Percentiles rank a stretch among this genome's conserved stretches.
Conservation (phyloP, 257 asterid genomes). For the Cordia subcordata region DNA sequence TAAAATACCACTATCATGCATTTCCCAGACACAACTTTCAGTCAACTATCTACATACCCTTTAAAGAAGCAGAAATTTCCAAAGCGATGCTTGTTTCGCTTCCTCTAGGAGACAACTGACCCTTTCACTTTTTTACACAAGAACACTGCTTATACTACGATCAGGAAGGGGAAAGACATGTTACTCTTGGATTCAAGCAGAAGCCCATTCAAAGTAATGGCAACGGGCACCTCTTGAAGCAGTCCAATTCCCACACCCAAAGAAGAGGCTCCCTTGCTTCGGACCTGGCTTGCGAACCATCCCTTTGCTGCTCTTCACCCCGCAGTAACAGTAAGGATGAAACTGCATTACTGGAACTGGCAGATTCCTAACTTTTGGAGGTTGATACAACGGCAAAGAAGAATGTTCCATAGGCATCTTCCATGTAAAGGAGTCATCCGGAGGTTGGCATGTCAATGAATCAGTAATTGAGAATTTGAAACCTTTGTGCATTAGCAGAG, state of each 20-base stretch:
- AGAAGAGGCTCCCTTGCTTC: slow-evolving; percentile 70
- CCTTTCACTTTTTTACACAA: slow-evolving; percentile 18
- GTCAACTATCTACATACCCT: slow-evolving; percentile 37
- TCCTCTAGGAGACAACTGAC: slow-evolving; percentile 13
- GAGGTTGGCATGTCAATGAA: slow-evolving; percentile 41
- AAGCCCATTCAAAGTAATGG: slow-evolving; percentile 73
- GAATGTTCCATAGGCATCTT: slow-evolving; percentile 40
- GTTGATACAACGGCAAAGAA: slow-evolving; percentile 30
- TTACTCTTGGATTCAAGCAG: slow-evolving; percentile 12
- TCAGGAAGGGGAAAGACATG: slow-evolving; percentile 13
- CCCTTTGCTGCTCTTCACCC: slow-evolving; percentile 69
- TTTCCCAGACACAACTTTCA: slow-evolving; percentile 1
- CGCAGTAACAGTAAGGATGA: slow-evolving; percentile 62
- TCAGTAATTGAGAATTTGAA: slow-evolving; percentile 69
- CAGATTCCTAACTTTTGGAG: slow-evolving; percentile 37
- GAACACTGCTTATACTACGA: slow-evolving; percentile 4
- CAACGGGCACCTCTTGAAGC: slow-evolving; percentile 80
- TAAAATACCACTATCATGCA: slow-evolving; percentile 1
- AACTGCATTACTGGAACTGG: slow-evolving; percentile 32
- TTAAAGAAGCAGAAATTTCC: slow-evolving; percentile 22
- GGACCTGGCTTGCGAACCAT: slow-evolving; percentile 75
- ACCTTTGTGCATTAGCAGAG: slow-evolving; percentile 61
- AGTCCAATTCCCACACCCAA: slow-evolving; percentile 87
- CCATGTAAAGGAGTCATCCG: slow-evolving; percentile 40
- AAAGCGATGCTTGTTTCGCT: slow-evolving; percentile 8